Conservation (phyloP, 1,284 basidiomycete genomes). For the Papiliotrema laurentii region DNA sequence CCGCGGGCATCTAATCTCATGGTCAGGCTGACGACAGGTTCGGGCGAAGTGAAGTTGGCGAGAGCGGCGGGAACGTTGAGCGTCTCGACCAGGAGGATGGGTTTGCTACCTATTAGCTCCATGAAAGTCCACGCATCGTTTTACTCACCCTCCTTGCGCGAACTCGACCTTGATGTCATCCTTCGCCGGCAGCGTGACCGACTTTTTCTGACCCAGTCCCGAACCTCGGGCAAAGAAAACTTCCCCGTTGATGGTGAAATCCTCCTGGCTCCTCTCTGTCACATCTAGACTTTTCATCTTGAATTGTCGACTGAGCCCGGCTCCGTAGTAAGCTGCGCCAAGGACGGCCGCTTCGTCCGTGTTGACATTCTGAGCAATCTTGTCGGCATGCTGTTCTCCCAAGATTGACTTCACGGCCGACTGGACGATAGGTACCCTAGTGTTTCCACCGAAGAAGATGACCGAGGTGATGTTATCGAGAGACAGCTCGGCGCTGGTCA, state of each 20-base stretch:
- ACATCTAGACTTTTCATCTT: constrained; percentile 92
- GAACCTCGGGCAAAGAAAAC: constrained; percentile 70
- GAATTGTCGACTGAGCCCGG: constrained; percentile 82
- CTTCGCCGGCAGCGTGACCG: constrained; percentile 71
- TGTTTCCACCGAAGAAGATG: constrained; percentile 83
- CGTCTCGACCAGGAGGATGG: constrained; percentile 19
- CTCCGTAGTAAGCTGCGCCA: constrained; percentile 89
- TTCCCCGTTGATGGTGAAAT: constrained; percentile 42
- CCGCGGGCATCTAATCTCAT: constrained; percentile 76
- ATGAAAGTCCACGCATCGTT: constrained; percentile 24
- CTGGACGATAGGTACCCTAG: constrained; percentile 89
- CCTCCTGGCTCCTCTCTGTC: constrained; percentile 65
- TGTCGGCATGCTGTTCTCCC: constrained; percentile 61
- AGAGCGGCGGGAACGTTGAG: constrained; percentile 31
- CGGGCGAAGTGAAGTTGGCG: constrained; percentile 39
- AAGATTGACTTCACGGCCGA: constrained; percentile 68
- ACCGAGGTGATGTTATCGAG: constrained; percentile 73
- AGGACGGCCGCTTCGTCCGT: constrained; percentile 95
- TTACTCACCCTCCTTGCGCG: constrained; percentile 54
- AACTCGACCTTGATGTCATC: constrained; percentile 71
- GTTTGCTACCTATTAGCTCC: constrained; percentile 3
- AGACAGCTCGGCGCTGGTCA: constrained; percentile 64
- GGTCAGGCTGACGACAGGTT: constrained; percentile 67
- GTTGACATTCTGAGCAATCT: constrained; percentile 90
- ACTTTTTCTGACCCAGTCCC: constrained; percentile 73